Evolutionary conservation across 768 basidiomycete genomes (phyloP).

Genomic region (Glaciozyma antarctica): DNA sequence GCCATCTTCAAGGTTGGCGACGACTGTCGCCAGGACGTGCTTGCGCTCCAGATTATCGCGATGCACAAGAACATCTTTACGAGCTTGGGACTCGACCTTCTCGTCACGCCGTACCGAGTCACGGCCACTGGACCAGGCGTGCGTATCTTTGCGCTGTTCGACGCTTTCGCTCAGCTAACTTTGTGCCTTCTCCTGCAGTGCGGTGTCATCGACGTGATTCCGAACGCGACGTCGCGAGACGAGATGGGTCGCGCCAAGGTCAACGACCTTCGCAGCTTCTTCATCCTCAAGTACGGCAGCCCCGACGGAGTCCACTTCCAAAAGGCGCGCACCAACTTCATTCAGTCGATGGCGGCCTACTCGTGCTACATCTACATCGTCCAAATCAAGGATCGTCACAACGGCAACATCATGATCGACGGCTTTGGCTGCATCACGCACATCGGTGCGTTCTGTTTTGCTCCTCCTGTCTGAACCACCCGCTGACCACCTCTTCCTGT

Average conservation of each 20-base stretch:
- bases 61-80: conserved; percentile 99
- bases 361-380: conserved; percentile 95
- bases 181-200: conserved; percentile 49
- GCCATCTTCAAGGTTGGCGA: conserved; percentile 99
- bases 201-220: conserved; percentile 96
- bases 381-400: conserved; percentile 97
- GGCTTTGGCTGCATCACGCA: conserved; percentile 95
- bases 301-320: conserved; percentile 85
- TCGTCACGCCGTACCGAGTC: conserved; percentile 91
- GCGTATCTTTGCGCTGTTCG: background rate
- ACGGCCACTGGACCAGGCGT: conserved; percentile 95
- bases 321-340: conserved; percentile 84
- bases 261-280: conserved; percentile 90
- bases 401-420: conserved; percentile 99
- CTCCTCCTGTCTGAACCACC: background rate
- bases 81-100: conserved; percentile 74
- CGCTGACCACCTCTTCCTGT: conserved; percentile 29
- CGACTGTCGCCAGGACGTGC: conserved; percentile 96
- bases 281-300: conserved; percentile 83
- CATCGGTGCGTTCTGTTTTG: conserved; percentile 55
- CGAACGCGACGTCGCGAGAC: conserved; percentile 92
- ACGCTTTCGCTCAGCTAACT: background rate
- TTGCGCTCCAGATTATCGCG: conserved; percentile 91
- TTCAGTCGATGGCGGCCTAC: conserved; percentile 98
- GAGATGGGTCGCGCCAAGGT: conserved; percentile 99